phyloP scores from a whole-genome alignment of 176 grass and related monocot genomes.

The Lolium multiflorum region DNA sequence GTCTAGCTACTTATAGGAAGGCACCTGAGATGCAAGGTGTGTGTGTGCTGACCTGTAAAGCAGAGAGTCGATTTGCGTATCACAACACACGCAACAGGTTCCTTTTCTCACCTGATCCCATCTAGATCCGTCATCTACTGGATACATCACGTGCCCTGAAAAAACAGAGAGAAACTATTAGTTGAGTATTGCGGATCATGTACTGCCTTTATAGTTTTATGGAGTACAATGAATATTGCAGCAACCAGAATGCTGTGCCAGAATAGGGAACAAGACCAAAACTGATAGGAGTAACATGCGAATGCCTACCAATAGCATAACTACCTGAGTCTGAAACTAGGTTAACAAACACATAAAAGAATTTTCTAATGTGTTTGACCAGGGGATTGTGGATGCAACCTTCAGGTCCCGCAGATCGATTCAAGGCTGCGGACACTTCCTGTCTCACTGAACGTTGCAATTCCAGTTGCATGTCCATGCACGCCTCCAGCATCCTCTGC shows the following conservation, averaged over 20 bases:
- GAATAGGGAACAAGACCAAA: background rate
- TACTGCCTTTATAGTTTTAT: background rate
- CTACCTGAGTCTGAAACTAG: slow-evolving; percentile 23
- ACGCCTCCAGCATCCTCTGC: slow-evolving; percentile 92
- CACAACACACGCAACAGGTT: slow-evolving; percentile 95
- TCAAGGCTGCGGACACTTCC: slow-evolving; percentile 96
- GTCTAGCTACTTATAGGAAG: background rate
- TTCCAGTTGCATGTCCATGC: slow-evolving; percentile 99
- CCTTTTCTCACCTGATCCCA: slow-evolving; percentile 94
- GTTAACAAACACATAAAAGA: background rate
- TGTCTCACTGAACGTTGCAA: slow-evolving; percentile 92
- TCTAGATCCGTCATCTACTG: slow-evolving; percentile 78
- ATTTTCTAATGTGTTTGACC: slow-evolving; percentile 7
- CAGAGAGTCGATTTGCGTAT: slow-evolving; percentile 88
- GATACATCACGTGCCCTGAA: slow-evolving; percentile 54
- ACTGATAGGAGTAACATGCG: background rate
- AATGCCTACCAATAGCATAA: background rate
- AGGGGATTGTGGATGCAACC: slow-evolving; percentile 38
- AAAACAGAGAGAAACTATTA: slow-evolving; percentile 21
- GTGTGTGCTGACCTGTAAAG: slow-evolving; percentile 77
- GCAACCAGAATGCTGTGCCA: background rate
- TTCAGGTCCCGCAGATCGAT: slow-evolving; percentile 66
- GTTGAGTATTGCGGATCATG: background rate
- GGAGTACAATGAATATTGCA: background rate
- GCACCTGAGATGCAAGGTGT: background rate